Conservation (phyloP, 164 flowering plant species). For the Houttuynia cordata region DNA sequence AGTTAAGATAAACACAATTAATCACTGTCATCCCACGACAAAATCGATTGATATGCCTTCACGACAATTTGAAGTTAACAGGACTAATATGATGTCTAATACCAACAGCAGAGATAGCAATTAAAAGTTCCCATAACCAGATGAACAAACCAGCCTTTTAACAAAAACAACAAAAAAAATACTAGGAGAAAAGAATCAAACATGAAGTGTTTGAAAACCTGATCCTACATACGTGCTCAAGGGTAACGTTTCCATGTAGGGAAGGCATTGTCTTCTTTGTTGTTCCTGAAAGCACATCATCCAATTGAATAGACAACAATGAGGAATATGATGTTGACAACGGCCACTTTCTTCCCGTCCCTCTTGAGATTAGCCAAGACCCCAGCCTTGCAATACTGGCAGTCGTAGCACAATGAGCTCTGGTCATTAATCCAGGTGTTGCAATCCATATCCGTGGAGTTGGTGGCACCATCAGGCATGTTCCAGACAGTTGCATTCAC, state of each 20-base stretch:
- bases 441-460: too few species aligned
- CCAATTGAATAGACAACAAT: constrained; percentile 38
- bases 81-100: too few species aligned
- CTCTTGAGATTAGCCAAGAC: constrained; percentile 35
- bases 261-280: constrained; percentile 24
- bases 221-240: neutral
- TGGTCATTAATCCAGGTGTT: constrained; percentile 23
- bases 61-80: too few species aligned
- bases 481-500: too few species aligned
- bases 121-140: neutral
- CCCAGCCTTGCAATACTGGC: constrained; percentile 49
- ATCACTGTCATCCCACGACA: too few species aligned
- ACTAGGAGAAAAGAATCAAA: neutral
- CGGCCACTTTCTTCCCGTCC: constrained; percentile 41
- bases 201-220: neutral
- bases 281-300: constrained; percentile 52
- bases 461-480: too few species aligned
- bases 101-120: neutral
- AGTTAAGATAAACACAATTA: too few species aligned
- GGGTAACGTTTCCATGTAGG: constrained; percentile 17
- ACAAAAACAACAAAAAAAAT: neutral
- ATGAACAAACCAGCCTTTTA: neutral
- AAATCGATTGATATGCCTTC: too few species aligned
- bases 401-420: constrained; percentile 26
- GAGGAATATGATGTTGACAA: constrained; percentile 34